Conservation (phyloP, 805 yeast species). For the Candida glaebosa region DNA sequence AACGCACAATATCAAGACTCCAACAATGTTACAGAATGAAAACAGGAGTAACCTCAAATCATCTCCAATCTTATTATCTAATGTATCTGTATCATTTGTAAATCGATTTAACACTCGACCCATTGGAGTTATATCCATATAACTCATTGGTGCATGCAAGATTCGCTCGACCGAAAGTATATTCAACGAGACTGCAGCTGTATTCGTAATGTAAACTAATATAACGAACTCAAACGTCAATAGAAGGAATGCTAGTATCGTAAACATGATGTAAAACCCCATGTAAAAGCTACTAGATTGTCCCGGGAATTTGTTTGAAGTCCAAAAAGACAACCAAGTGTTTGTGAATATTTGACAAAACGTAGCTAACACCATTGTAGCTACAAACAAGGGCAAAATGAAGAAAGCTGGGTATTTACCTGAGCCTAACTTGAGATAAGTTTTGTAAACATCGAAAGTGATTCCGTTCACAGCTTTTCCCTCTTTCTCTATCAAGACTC, state of each 20-base stretch:
- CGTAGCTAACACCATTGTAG: conserved; percentile 32
- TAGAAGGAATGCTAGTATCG: conserved; percentile 35
- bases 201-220: conserved; percentile 42
- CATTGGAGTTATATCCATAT: conserved; percentile 41
- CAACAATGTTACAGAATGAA: conserved; percentile 38
- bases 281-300: conserved; percentile 31
- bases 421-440: conserved; percentile 34
- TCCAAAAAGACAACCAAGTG: conserved; percentile 45
- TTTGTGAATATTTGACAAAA: conserved; percentile 41
- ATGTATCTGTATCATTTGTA: conserved; percentile 44
- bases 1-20: conserved; percentile 42
- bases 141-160: conserved; percentile 42
- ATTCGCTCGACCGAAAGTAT: conserved; percentile 35
- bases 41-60: conserved; percentile 39
- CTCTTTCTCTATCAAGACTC: conserved; percentile 34
- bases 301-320: conserved; percentile 28
- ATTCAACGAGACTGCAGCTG: conserved; percentile 33
- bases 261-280: conserved; percentile 31
- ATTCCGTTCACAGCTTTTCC: conserved; percentile 37
- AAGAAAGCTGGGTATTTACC: conserved; percentile 31
- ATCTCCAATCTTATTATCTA: conserved; percentile 44
- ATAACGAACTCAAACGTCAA: conserved; percentile 38
- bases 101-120: conserved; percentile 44
- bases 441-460: conserved; percentile 36
- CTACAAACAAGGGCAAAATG: conserved; percentile 31